Evolutionary conservation across 257 asterid species (phyloP).

Genomic region (Rubia yunnanensis): DNA sequence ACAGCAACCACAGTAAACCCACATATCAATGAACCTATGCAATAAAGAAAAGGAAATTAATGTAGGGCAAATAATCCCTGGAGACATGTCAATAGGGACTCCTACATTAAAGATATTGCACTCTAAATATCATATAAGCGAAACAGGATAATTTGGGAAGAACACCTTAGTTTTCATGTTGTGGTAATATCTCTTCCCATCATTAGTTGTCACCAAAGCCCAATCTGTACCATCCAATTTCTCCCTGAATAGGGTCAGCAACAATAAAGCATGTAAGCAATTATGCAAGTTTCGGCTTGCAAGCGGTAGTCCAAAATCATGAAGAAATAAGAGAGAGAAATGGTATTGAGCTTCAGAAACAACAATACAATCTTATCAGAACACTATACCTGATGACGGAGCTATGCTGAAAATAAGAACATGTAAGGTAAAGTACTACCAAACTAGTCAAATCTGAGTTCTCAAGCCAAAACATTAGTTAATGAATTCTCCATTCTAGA

Average conservation of each 20-base stretch:
- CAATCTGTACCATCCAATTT: slow-evolving; percentile 82
- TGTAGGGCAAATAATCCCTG: not conserved
- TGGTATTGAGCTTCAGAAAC: not conserved
- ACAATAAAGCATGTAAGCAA: slow-evolving; percentile 14
- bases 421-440: not conserved
- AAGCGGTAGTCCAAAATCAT: not conserved
- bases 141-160: not conserved
- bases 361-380: not conserved
- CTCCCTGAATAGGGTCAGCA: slow-evolving; percentile 48
- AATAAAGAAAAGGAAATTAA: not conserved
- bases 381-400: not conserved
- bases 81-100: not conserved
- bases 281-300: not conserved
- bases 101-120: not conserved
- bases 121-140: not conserved
- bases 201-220: slow-evolving; percentile 77
- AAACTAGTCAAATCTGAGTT: not conserved
- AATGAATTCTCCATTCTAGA: not conserved
- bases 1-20: not conserved
- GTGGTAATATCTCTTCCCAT: slow-evolving; percentile 82
- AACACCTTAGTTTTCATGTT: slow-evolving; percentile 66
- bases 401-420: not conserved
- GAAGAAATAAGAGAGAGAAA: not conserved
- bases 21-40: not conserved
- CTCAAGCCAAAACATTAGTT: not conserved